phyloP scores from a whole-genome alignment of 345 rosid species.

The Xanthoceras sorbifolium region DNA sequence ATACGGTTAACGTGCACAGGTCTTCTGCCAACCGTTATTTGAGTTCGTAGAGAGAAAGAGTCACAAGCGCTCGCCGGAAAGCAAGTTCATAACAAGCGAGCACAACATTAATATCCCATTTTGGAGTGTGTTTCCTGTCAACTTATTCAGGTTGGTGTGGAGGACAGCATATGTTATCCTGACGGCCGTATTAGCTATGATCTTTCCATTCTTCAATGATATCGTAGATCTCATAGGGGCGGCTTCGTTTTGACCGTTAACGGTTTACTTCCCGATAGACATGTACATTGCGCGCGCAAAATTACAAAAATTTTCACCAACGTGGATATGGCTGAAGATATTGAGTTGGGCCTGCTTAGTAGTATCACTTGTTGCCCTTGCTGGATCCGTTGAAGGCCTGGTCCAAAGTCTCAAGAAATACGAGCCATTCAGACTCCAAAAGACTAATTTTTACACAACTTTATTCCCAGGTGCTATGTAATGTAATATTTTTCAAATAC shows the following conservation, averaged over 20 bases:
- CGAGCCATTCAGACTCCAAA: conserved; percentile 61
- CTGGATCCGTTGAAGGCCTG: conserved; percentile 80
- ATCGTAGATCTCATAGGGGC: conserved; percentile 83
- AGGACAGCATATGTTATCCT: conserved; percentile 65
- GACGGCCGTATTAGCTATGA: conserved; percentile 71
- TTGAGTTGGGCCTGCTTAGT: conserved; percentile 56
- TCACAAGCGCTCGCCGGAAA: conserved; percentile 58
- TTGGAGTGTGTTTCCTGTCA: conserved; percentile 46
- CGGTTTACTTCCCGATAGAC: conserved; percentile 83
- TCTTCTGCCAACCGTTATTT: conserved; percentile 72
- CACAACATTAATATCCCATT: conserved; percentile 41
- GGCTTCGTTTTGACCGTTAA: conserved; percentile 75
- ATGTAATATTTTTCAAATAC: conserved; percentile 14
- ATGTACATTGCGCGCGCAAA: conserved; percentile 70
- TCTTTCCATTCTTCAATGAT: conserved; percentile 88
- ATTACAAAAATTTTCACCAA: conserved; percentile 48
- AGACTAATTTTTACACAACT: neutral
- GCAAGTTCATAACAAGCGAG: conserved; percentile 56
- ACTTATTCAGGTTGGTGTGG: conserved; percentile 71
- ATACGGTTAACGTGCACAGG: conserved; percentile 37
- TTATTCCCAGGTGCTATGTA: conserved; percentile 4
- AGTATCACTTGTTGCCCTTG: conserved; percentile 62
- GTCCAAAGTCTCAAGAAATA: conserved; percentile 50
- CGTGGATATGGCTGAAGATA: conserved; percentile 70
- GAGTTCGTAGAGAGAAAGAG: conserved; percentile 56